Evolutionary conservation across 305 asterid species (phyloP).

Genomic region (Fraxinus ornus): DNA sequence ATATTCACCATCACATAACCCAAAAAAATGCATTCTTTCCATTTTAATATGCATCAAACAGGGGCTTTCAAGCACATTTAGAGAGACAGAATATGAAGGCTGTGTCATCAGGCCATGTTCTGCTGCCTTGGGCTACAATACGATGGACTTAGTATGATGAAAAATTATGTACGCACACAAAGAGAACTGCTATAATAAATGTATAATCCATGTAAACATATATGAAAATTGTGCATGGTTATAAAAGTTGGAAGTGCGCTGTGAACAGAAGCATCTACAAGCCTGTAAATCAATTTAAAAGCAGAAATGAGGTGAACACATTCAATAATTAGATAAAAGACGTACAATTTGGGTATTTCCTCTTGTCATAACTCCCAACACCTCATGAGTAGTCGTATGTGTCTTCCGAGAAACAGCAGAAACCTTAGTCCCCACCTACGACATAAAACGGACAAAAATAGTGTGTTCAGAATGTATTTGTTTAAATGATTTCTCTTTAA

Average conservation of each 20-base stretch:
- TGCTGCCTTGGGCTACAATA: not conserved
- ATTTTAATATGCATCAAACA: too few species aligned
- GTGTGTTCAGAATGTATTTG: slow-evolving; percentile 14
- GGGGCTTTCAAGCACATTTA: not conserved
- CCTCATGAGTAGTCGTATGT: slow-evolving; percentile 87
- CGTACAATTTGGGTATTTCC: slow-evolving; percentile 84
- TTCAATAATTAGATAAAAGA: slow-evolving; percentile 23
- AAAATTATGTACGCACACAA: not conserved
- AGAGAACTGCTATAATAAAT: not conserved
- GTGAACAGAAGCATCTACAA: slow-evolving; percentile 12
- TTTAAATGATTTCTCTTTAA: not conserved
- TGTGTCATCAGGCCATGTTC: not conserved
- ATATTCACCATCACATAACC: too few species aligned
- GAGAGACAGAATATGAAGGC: not conserved
- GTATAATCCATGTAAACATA: not conserved
- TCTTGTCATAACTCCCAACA: slow-evolving; percentile 81
- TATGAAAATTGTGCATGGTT: not conserved
- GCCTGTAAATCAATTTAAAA: slow-evolving; percentile 14
- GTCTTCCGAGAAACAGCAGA: slow-evolving; percentile 92
- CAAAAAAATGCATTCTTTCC: too few species aligned
- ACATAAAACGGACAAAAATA: not conserved
- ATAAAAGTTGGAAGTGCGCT: slow-evolving; percentile 1
- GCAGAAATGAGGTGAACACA: slow-evolving; percentile 8
- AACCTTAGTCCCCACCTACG: slow-evolving; percentile 88
- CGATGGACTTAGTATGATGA: not conserved